phyloP scores from a whole-genome alignment of 2,329 filamentous ascomycete species.

The Sarocladiaceae sp. region DNA sequence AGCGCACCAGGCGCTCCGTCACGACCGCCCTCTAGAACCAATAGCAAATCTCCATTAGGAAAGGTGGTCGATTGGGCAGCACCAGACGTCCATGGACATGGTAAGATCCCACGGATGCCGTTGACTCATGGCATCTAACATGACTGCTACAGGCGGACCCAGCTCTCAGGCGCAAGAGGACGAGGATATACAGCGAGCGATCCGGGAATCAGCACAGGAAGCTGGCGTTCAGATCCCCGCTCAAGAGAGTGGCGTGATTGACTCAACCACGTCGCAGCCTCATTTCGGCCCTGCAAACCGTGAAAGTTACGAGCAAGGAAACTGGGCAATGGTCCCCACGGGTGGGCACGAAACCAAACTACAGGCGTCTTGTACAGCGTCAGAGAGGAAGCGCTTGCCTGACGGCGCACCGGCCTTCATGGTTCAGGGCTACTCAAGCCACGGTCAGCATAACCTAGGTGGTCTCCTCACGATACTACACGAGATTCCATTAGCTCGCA shows the following conservation, averaged over 20 bases:
- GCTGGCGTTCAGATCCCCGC: conserved; percentile 35
- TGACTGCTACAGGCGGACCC: conserved; percentile 16
- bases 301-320: conserved; percentile 44
- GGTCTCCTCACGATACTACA: conserved; percentile 53
- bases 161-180: conserved; percentile 38
- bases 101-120: background rate
- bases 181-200: conserved; percentile 48
- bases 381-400: conserved; percentile 35
- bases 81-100: conserved; percentile 25
- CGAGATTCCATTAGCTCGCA: conserved; percentile 52
- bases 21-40: conserved; percentile 55
- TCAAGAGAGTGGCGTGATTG: conserved; percentile 47
- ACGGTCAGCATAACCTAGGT: conserved; percentile 38
- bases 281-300: conserved; percentile 56
- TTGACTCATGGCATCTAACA: too few species aligned
- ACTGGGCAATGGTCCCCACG: conserved; percentile 54
- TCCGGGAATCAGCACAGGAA: conserved; percentile 49
- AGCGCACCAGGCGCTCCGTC: conserved; percentile 45
- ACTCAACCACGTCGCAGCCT: conserved; percentile 30
- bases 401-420: conserved; percentile 45
- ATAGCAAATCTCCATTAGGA: conserved; percentile 50
- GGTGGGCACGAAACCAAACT: conserved; percentile 17
- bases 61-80: conserved; percentile 43
- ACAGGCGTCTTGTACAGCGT: conserved; percentile 25
- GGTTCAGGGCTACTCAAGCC: conserved; percentile 25